Evolutionary conservation across 768 basidiomycete species (phyloP).

Genomic region (Strobilomyces dryophilus): DNA sequence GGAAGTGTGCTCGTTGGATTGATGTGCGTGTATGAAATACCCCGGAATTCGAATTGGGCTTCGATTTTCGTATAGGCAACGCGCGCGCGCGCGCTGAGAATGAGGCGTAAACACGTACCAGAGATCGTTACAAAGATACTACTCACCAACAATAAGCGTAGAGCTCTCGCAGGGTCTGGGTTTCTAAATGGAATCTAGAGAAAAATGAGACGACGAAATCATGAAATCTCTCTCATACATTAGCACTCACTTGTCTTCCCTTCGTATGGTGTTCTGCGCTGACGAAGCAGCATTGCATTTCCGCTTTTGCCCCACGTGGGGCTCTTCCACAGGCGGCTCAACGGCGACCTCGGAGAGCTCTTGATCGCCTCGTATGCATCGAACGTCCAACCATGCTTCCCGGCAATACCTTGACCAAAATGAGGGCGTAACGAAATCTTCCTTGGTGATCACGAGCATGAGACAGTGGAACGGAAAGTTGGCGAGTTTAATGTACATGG

Average conservation of each 20-base stretch:
- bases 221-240: neutral
- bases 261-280: constrained; percentile 7
- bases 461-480: constrained; percentile 81
- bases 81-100: constrained; percentile 74
- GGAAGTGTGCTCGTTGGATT: constrained; percentile 47
- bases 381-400: constrained; percentile 68
- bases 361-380: constrained; percentile 54
- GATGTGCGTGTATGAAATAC: constrained; percentile 73
- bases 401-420: constrained; percentile 54
- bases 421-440: constrained; percentile 75
- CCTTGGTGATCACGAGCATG: constrained; percentile 75
- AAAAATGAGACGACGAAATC: neutral
- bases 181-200: constrained; percentile 59
- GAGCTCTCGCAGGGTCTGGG: constrained; percentile 68
- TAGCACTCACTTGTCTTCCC: constrained; percentile 28
- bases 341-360: constrained; percentile 15
- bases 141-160: constrained; percentile 85
- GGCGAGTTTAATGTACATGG: constrained; percentile 71
- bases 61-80: constrained; percentile 90
- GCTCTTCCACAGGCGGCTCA: constrained; percentile 14
- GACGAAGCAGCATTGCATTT: constrained; percentile 21
- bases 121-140: neutral
- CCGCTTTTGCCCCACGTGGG: constrained; percentile 26
- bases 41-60: constrained; percentile 76
- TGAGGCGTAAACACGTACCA: neutral